Conservation (phyloP, 257 asterid species). For the Linaria vulgaris region DNA sequence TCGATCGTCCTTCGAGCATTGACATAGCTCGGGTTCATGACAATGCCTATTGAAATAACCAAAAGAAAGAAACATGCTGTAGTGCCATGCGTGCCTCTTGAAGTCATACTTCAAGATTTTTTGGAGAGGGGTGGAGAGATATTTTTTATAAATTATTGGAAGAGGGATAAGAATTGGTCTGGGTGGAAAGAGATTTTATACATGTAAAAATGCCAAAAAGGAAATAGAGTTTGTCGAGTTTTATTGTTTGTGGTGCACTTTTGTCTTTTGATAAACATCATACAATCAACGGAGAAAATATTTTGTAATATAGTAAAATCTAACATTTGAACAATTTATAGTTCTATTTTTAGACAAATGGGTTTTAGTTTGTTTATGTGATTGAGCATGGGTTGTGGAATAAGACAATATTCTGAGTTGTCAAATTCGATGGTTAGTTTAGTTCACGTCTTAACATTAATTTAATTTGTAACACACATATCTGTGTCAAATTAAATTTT, state of each 20-base stretch:
- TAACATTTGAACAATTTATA: background rate
- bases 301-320: background rate
- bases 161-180: slow-evolving; percentile 9
- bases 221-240: background rate
- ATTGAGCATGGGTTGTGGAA: background rate
- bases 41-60: slow-evolving; percentile 30
- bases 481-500: too few relatives aligned
- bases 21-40: slow-evolving; percentile 10
- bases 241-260: background rate
- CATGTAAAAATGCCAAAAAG: slow-evolving; percentile 23
- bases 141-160: slow-evolving; percentile 10
- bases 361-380: background rate
- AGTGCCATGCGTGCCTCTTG: slow-evolving; percentile 30
- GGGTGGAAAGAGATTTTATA: slow-evolving; percentile 30
- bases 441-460: too few relatives aligned
- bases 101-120: slow-evolving; percentile 25
- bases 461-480: too few relatives aligned
- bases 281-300: background rate
- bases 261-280: background rate
- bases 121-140: background rate
- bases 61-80: slow-evolving; percentile 30
- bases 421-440: too few relatives aligned
- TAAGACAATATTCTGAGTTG: background rate
- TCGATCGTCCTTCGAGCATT: slow-evolving; percentile 26
- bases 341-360: background rate